Conservation (phyloP, 2,329 filamentous ascomycete genomes). For the Apiospora pterosperma region DNA sequence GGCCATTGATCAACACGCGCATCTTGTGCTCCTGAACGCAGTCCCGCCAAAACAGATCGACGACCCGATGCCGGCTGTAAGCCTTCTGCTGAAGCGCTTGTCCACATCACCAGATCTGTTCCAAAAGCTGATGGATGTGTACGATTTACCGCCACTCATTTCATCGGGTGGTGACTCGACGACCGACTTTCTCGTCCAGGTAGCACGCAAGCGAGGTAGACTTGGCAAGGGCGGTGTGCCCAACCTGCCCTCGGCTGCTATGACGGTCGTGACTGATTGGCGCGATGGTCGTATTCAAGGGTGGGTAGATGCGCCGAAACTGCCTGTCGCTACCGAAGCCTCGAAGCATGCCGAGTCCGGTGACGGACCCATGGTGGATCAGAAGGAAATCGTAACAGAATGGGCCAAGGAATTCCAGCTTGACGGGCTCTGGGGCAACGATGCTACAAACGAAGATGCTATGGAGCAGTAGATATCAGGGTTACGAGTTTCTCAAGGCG, state of each 20-base stretch:
- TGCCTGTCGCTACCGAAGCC: slow-evolving; percentile 48
- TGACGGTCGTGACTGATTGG: slow-evolving; percentile 95
- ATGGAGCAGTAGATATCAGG: slow-evolving; percentile 49
- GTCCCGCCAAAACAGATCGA: slow-evolving; percentile 92
- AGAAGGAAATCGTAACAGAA: slow-evolving; percentile 69
- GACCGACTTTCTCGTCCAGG: slow-evolving; percentile 91
- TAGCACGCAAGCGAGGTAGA: slow-evolving; percentile 87
- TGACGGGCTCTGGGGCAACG: slow-evolving; percentile 85
- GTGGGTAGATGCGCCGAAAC: slow-evolving; percentile 75
- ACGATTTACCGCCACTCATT: slow-evolving; percentile 79
- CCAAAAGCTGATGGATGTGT: slow-evolving; percentile 76
- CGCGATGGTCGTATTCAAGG: slow-evolving; percentile 92
- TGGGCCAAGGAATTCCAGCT: slow-evolving; percentile 96
- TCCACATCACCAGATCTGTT: slow-evolving; percentile 70
- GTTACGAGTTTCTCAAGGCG: background rate
- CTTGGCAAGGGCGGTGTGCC: slow-evolving; percentile 87
- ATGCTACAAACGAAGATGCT: slow-evolving; percentile 35
- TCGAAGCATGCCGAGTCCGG: slow-evolving; percentile 22
- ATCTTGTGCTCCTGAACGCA: slow-evolving; percentile 84
- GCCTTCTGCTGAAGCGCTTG: slow-evolving; percentile 77
- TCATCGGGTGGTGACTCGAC: slow-evolving; percentile 66
- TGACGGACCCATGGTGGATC: slow-evolving; percentile 42
- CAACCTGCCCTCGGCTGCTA: slow-evolving; percentile 82
- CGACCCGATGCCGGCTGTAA: slow-evolving; percentile 85
- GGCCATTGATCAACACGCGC: slow-evolving; percentile 71